Conservation (phyloP, 257 asterid genomes). For the Ligustrum vulgare region DNA sequence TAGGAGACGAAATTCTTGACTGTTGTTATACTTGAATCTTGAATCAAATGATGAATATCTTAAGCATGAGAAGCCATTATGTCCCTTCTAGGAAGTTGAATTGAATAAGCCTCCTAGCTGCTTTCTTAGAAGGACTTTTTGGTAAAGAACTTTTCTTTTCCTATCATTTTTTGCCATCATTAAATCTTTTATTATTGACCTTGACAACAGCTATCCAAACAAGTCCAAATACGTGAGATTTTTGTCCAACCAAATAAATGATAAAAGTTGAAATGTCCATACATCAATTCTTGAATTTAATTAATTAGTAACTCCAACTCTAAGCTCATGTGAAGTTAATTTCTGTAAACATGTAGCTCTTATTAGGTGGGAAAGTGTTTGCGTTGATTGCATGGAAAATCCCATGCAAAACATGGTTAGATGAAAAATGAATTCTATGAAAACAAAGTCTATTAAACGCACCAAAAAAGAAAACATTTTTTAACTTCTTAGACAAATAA, state of each 20-base stretch:
- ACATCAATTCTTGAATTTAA: not conserved
- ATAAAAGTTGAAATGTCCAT: not conserved
- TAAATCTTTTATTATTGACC: slow-evolving; percentile 8
- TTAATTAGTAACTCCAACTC: not conserved
- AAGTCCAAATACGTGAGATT: not conserved
- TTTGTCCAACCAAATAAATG: not conserved
- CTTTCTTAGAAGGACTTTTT: slow-evolving; percentile 41
- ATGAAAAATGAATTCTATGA: too few species aligned
- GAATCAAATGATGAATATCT: slow-evolving; percentile 85
- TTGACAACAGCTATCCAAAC: not conserved
- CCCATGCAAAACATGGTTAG: too few species aligned
- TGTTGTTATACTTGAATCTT: slow-evolving; percentile 66
- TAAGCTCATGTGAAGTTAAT: not conserved
- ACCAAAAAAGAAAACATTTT: too few species aligned
- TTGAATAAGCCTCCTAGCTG: slow-evolving; percentile 34
- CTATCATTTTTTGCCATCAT: slow-evolving; percentile 16
- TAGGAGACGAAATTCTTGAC: not conserved
- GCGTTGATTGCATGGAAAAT: too few species aligned
- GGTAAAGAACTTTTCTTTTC: slow-evolving; percentile 37
- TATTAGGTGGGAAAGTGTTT: too few species aligned
- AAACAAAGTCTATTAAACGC: too few species aligned
- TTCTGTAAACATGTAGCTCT: not conserved
- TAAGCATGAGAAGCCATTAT: slow-evolving; percentile 22
- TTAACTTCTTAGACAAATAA: too few species aligned
- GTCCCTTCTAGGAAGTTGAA: slow-evolving; percentile 34